These are phyloP conservation scores for Macrotyloma uniflorum DNA, from an alignment of 306 rosid genomes.

Conservation along the genomic window DNA sequence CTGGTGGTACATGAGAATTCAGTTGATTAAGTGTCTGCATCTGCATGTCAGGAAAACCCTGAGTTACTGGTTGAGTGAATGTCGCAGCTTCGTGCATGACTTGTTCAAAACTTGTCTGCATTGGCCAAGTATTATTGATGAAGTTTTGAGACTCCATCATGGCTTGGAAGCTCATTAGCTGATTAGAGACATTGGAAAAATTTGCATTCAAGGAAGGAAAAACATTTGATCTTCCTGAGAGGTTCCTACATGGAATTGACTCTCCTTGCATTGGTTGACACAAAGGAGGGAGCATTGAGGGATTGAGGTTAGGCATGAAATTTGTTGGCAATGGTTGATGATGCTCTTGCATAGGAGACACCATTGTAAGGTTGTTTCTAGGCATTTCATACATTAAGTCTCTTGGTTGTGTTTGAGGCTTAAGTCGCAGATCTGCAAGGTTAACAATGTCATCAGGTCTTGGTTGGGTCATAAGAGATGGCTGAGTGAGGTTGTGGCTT, in stretches of 20 bases:
- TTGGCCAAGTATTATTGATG: background rate
- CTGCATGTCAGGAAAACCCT: background rate
- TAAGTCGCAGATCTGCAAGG: background rate
- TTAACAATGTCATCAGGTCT: background rate
- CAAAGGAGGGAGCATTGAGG: background rate
- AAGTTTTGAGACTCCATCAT: background rate
- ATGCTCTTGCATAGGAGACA: background rate
- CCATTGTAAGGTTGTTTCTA: background rate
- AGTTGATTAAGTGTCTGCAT: background rate
- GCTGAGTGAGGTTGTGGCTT: background rate
- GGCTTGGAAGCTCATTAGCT: background rate
- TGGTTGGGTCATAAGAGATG: background rate
- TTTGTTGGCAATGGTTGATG: background rate
- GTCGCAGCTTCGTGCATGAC: background rate
- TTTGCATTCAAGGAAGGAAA: background rate
- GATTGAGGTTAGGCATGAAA: background rate
- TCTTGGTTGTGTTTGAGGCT: background rate
- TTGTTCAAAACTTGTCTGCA: background rate
- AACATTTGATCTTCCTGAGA: background rate
- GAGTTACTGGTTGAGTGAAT: background rate
- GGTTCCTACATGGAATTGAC: background rate
- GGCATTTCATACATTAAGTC: background rate
- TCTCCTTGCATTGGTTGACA: background rate
- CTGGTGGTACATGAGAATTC: background rate
- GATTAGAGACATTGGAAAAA: background rate